Conservation (phyloP, 2,329 filamentous ascomycete genomes). For the Delphinella strobiligena region DNA sequence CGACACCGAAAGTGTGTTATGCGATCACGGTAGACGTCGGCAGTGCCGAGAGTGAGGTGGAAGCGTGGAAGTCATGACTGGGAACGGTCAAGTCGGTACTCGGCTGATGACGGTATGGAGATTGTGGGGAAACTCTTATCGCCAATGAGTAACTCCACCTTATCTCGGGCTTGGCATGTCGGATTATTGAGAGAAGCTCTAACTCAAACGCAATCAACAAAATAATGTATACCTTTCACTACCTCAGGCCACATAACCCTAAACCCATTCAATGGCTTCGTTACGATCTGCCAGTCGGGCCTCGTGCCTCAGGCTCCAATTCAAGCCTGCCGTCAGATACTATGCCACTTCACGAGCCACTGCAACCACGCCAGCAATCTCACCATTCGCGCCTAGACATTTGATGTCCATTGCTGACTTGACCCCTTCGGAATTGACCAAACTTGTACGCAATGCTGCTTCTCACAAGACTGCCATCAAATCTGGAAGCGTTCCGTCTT, state of each 20-base stretch:
- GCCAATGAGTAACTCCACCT: no score
- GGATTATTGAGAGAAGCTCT: no score
- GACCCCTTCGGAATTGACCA: slow-evolving; percentile 63
- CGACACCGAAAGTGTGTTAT: no score
- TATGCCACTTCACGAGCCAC: slow-evolving; percentile 14
- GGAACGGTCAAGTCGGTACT: no score
- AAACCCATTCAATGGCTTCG: slow-evolving; percentile 3
- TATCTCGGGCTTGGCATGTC: no score
- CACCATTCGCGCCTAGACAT: slow-evolving; percentile 61
- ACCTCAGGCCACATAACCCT: background rate
- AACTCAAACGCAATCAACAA: no score
- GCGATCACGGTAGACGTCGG: no score
- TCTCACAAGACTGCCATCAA: slow-evolving; percentile 69
- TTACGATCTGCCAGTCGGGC: slow-evolving; percentile 3
- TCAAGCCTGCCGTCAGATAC: background rate
- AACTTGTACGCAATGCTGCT: slow-evolving; percentile 71
- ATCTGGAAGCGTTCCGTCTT: slow-evolving; percentile 44
- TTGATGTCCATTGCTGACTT: slow-evolving; percentile 86
- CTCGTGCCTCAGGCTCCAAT: slow-evolving; percentile 1
- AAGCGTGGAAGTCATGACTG: no score
- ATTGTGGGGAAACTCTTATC: no score
- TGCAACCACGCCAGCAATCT: slow-evolving; percentile 28
- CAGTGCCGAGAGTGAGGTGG: no score
- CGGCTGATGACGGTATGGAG: no score
- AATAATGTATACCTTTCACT: no score